These are phyloP conservation scores for Mycena haematopus DNA, from an alignment of 768 basidiomycete species.

Conservation along the genomic window DNA sequence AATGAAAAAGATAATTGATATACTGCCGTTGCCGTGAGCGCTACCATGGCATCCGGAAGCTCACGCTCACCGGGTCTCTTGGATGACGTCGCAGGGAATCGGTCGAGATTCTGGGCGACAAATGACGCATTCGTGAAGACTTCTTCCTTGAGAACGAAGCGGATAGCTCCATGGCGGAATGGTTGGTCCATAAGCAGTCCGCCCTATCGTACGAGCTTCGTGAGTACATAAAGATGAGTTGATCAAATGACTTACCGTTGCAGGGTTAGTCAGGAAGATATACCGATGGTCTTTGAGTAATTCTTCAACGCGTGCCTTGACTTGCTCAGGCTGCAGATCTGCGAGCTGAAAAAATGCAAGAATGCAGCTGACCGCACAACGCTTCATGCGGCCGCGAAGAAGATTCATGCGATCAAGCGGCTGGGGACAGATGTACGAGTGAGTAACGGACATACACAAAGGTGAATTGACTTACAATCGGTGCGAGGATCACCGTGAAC, in stretches of 20 bases:
- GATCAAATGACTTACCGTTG: neutral
- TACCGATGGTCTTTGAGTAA: neutral
- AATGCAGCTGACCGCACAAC: neutral
- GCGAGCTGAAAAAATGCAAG: neutral
- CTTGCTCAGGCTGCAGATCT: fast-evolving
- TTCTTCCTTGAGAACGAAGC: neutral
- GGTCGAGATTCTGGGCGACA: neutral
- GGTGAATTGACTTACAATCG: neutral
- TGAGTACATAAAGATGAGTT: neutral
- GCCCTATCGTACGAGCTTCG: neutral
- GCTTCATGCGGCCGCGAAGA: neutral
- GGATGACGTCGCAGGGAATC: too few species aligned
- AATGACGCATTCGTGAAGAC: neutral
- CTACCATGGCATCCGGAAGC: too few species aligned
- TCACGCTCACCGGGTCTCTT: too few species aligned
- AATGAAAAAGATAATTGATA: too few species aligned
- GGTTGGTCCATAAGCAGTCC: neutral
- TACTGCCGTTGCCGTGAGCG: too few species aligned
- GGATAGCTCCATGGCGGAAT: neutral
- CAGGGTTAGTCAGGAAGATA: neutral
- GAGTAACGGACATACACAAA: neutral
- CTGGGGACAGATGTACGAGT: neutral
- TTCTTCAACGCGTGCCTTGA: neutral
- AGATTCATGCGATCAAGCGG: neutral
- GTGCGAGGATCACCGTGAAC: neutral